A percentile compares a stretch with the other conserved stretches of the same genome.
Evolutionary conservation across 2,329 filamentous ascomycete species (phyloP).

Genomic region (Fusarium falciforme): DNA sequence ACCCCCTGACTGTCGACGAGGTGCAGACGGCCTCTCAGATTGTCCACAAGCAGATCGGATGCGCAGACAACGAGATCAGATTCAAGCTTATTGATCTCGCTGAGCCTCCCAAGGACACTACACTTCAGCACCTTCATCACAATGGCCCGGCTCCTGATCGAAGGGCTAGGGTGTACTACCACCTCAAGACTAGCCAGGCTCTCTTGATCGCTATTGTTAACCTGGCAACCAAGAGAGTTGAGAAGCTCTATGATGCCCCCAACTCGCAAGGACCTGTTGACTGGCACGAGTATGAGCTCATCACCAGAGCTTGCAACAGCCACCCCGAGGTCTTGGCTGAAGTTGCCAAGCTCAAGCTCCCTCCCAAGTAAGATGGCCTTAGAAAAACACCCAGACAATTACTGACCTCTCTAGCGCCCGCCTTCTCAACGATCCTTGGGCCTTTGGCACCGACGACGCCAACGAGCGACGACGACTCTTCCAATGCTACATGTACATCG

Average conservation of each 20-base stretch:
- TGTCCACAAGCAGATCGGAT: background rate
- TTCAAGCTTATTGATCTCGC: conserved; percentile 23
- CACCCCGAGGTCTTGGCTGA: conserved; percentile 27
- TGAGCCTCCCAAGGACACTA: conserved; percentile 10
- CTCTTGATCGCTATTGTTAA: conserved; percentile 19
- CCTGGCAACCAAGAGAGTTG: background rate
- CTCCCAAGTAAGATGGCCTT: conserved; percentile 6
- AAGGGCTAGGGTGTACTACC: conserved; percentile 19
- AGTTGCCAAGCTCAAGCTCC: conserved; percentile 29
- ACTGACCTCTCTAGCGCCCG: background rate
- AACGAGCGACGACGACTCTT: conserved; percentile 22
- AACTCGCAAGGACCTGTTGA: conserved; percentile 21
- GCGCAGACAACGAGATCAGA: background rate
- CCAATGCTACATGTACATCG: conserved; percentile 34
- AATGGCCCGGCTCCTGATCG: conserved; percentile 10
- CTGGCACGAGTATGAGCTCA: conserved; percentile 18
- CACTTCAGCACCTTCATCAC: conserved; percentile 9
- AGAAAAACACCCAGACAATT: too few relatives aligned
- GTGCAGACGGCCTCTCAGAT: conserved; percentile 4
- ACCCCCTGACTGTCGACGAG: conserved; percentile 16
- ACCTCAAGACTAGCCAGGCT: conserved; percentile 9
- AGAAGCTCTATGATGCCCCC: conserved; percentile 5
- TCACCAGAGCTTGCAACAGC: conserved; percentile 7
- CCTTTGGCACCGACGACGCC: conserved; percentile 13
- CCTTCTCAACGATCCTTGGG: conserved; percentile 16